Conservation (phyloP, 768 basidiomycete genomes). For the Russula sp. region DNA sequence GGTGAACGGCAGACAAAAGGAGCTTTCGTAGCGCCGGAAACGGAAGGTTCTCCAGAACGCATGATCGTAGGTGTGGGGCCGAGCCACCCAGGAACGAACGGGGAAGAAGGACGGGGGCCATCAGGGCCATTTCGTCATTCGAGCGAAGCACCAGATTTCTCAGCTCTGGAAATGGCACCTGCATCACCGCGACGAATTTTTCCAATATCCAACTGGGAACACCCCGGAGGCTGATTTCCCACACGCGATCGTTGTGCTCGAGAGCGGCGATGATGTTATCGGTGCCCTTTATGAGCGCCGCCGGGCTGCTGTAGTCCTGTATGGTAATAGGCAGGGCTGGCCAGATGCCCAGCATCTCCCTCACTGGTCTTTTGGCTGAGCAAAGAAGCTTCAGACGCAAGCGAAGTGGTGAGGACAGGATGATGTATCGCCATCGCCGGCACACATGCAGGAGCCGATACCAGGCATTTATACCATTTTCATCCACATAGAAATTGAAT, state of each 20-base stretch:
- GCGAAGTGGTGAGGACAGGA: background rate
- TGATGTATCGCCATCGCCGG: background rate
- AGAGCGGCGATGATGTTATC: background rate
- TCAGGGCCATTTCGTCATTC: fast-evolving
- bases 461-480: no score
- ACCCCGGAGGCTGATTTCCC: background rate
- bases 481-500: background rate
- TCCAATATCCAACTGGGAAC: no score
- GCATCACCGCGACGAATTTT: no score
- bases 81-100: background rate
- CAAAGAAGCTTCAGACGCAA: background rate
- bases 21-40: background rate
- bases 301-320: no score
- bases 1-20: background rate
- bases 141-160: background rate
- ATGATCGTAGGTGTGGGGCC: background rate
- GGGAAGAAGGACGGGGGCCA: background rate
- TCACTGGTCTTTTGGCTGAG: background rate
- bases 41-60: background rate
- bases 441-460: background rate
- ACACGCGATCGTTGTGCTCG: background rate
- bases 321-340: background rate
- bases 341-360: background rate
- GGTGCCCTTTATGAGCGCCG: background rate
- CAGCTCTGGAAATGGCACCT: background rate